A percentile compares a stretch with the other conserved stretches of the same genome.
These are phyloP conservation scores for Pseudogymnoascus sp. DNA, from an alignment of 2,329 filamentous ascomycete species.

Conservation along the genomic window DNA sequence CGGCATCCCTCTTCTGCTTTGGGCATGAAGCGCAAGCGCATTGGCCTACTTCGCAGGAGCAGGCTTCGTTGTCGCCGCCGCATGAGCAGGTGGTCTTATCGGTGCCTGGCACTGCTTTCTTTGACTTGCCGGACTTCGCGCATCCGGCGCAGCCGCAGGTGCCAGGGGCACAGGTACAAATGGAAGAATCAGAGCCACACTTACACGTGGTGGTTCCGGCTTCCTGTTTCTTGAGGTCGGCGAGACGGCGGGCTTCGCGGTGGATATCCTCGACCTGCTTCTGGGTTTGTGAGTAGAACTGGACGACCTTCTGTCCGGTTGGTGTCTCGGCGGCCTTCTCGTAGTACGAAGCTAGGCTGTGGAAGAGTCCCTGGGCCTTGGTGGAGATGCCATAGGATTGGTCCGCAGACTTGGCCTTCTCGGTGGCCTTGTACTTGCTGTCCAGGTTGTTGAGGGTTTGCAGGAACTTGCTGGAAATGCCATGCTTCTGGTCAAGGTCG, in stretches of 20 bases:
- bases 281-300: slow-evolving; percentile 77
- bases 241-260: slow-evolving; percentile 77
- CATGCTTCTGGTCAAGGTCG: slow-evolving; percentile 81
- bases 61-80: slow-evolving; percentile 29
- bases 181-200: slow-evolving; percentile 28
- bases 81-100: slow-evolving; percentile 34
- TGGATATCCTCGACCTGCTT: slow-evolving; percentile 94
- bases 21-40: slow-evolving; percentile 30
- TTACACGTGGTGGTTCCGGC: slow-evolving; percentile 39
- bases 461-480: slow-evolving; percentile 74
- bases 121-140: slow-evolving; percentile 32
- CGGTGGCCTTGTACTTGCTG: slow-evolving; percentile 75
- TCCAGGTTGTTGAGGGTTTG: slow-evolving; percentile 69
- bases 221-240: slow-evolving; percentile 72
- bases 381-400: slow-evolving; percentile 73
- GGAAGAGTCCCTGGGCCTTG: slow-evolving; percentile 57
- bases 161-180: slow-evolving; percentile 32
- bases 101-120: slow-evolving; percentile 26
- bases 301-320: slow-evolving; percentile 77
- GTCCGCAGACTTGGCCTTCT: slow-evolving; percentile 78
- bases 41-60: slow-evolving; percentile 30
- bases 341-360: slow-evolving; percentile 76
- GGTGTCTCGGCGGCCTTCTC: slow-evolving; percentile 85
- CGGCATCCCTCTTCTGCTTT: slow-evolving; percentile 34
- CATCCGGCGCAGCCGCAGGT: slow-evolving; percentile 34